phyloP scores from a whole-genome alignment of 768 basidiomycete genomes.

The Pholiota molesta region DNA sequence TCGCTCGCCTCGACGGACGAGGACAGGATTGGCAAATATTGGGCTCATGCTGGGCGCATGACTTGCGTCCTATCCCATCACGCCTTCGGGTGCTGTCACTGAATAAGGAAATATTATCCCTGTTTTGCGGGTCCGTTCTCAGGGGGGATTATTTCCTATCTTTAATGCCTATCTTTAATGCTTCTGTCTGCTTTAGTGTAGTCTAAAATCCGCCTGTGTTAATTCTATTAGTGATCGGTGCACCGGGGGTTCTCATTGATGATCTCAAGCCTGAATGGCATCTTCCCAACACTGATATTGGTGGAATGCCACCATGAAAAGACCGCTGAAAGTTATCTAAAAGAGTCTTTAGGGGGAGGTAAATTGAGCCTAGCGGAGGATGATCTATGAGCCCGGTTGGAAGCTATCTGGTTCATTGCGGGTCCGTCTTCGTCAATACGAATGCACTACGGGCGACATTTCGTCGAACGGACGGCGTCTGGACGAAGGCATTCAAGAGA shows the following conservation, averaged over 20 bases:
- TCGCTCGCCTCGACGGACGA: neutral
- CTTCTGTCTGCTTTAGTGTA: neutral
- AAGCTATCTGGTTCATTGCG: neutral
- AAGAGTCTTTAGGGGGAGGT: neutral
- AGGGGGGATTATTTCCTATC: conserved; percentile 1
- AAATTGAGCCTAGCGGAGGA: neutral
- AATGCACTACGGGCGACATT: neutral
- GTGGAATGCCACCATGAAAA: neutral
- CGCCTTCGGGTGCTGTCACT: neutral
- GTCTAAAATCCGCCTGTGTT: neutral
- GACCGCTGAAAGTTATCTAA: neutral
- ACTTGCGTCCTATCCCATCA: neutral
- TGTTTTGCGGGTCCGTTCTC: conserved; percentile 2
- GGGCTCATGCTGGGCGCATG: neutral
- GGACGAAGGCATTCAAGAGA: neutral
- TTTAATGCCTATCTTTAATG: neutral
- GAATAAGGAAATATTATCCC: neutral
- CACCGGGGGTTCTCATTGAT: neutral
- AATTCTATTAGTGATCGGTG: neutral
- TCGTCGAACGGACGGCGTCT: neutral
- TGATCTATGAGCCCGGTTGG: neutral
- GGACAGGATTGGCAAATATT: neutral
- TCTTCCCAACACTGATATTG: neutral
- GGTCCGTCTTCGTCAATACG: neutral
- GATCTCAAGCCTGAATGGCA: neutral